Conservation (phyloP, 2,329 filamentous ascomycete genomes). For the Trichothecium roseum region DNA sequence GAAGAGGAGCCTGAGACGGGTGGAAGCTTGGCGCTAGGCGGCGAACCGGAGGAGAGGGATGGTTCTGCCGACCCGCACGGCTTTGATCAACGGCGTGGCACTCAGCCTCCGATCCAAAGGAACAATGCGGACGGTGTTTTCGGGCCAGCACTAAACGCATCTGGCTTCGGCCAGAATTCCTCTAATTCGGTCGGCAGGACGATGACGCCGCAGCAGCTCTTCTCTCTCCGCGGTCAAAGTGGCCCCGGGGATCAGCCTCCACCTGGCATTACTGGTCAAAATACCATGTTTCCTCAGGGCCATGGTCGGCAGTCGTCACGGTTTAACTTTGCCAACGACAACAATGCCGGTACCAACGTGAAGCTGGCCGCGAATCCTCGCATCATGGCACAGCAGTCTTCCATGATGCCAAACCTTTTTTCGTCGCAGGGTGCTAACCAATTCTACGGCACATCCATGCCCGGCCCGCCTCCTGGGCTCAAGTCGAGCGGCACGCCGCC, state of each 20-base stretch:
- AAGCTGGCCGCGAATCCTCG: conserved; percentile 73
- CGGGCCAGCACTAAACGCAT: conserved; percentile 35
- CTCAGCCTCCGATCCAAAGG: conserved; percentile 71
- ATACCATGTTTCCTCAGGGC: conserved; percentile 41
- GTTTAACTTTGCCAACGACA: conserved; percentile 79
- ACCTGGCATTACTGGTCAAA: conserved; percentile 40
- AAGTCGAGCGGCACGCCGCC: conserved; percentile 94
- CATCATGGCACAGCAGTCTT: conserved; percentile 73
- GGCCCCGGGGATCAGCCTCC: conserved; percentile 52
- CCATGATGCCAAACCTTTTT: conserved; percentile 68
- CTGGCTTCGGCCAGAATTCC: conserved; percentile 36
- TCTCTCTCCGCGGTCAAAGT: conserved; percentile 54
- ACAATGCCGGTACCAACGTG: conserved; percentile 39
- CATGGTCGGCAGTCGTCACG: conserved; percentile 79
- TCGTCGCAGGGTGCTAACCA: conserved; percentile 53
- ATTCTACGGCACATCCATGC: conserved; percentile 76
- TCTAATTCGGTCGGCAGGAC: conserved; percentile 52
- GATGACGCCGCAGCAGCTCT: conserved; percentile 71
- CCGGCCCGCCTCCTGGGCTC: conserved; percentile 85
- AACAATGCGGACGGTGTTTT: conserved; percentile 42
- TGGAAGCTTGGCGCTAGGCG: conserved; percentile 77
- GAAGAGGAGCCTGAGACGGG: conserved; percentile 76
- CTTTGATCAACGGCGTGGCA: conserved; percentile 51
- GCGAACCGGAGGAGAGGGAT: conserved; percentile 80
- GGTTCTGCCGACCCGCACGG: conserved; percentile 36